Evolutionary conservation across 2,329 filamentous ascomycete genomes (phyloP).

Genomic region (Chalaropsis ovoidea): DNA sequence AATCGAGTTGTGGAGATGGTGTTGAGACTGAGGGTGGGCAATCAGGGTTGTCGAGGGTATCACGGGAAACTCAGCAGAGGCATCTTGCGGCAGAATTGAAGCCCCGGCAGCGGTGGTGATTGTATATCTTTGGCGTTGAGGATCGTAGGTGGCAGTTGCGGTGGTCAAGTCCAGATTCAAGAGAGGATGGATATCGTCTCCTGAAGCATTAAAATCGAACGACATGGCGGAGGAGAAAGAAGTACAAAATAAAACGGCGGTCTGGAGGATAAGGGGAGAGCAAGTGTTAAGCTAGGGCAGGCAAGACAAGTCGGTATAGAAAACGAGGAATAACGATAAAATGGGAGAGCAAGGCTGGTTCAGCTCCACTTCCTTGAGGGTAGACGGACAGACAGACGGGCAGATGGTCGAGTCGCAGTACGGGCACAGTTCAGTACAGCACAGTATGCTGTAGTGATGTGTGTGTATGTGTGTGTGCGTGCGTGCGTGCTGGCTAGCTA

Average conservation of each 20-base stretch:
- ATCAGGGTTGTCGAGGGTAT: constrained; percentile 17
- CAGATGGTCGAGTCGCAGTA: constrained; percentile 4
- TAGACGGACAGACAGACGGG: background rate
- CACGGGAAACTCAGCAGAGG: constrained; percentile 28
- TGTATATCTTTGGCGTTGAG: constrained; percentile 30
- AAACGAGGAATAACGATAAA: constrained; percentile 20
- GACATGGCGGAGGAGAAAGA: constrained; percentile 24
- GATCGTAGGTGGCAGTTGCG: constrained; percentile 23
- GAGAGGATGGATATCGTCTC: constrained; percentile 21
- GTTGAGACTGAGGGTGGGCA: constrained; percentile 16
- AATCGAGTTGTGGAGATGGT: constrained; percentile 11
- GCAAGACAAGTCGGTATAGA: constrained; percentile 17
- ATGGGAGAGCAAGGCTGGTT: constrained; percentile 8
- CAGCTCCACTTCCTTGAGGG: background rate
- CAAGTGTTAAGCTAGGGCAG: constrained; percentile 22
- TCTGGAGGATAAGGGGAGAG: constrained; percentile 20
- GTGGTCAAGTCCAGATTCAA: constrained; percentile 18
- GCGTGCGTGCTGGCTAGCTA: too few relatives aligned
- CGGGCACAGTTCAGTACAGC: background rate
- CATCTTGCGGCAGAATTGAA: constrained; percentile 22
- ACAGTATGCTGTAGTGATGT: background rate
- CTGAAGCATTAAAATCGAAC: constrained; percentile 24
- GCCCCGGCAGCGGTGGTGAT: constrained; percentile 17
- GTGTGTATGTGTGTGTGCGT: background rate
- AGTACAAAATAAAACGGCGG: constrained; percentile 21